These are phyloP conservation scores for Candida dubliniensis DNA, from an alignment of 1,139 yeast species.

Conservation along the genomic window DNA sequence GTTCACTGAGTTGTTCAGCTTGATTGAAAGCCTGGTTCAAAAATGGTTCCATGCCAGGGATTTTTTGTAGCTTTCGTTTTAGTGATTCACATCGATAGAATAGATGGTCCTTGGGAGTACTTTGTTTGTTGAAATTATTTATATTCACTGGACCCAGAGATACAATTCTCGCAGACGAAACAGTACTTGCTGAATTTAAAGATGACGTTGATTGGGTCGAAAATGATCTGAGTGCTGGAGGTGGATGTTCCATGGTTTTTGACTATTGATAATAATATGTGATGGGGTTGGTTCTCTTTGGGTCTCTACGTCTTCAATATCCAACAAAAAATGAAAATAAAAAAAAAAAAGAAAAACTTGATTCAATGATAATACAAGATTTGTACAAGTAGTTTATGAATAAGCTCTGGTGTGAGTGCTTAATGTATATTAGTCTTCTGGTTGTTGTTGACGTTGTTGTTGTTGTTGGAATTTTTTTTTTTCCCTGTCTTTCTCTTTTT, in stretches of 20 bases:
- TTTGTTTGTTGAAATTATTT: slow-evolving; percentile 58
- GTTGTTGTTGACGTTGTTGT: too few species aligned
- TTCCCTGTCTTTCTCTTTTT: background rate
- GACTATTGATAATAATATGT: background rate
- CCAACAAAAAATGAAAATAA: background rate
- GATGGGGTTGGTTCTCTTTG: background rate
- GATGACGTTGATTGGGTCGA: slow-evolving; percentile 36
- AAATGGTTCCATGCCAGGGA: slow-evolving; percentile 75
- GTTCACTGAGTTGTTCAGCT: slow-evolving; percentile 70
- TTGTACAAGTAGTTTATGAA: background rate
- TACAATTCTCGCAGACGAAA: slow-evolving; percentile 33
- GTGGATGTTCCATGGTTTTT: slow-evolving; percentile 13
- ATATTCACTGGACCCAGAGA: slow-evolving; percentile 46
- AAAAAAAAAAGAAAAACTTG: too few species aligned
- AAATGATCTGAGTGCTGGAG: slow-evolving; percentile 37
- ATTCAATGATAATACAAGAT: too few species aligned
- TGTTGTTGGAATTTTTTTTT: background rate
- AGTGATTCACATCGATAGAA: slow-evolving; percentile 68
- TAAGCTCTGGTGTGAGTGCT: too few species aligned
- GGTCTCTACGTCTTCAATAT: background rate
- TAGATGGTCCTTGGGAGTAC: slow-evolving; percentile 68
- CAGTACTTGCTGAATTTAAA: slow-evolving; percentile 22
- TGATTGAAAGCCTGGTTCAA: slow-evolving; percentile 52
- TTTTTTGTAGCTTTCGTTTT: slow-evolving; percentile 55
- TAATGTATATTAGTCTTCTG: too few species aligned